These are phyloP conservation scores for Fraxinus sp. DNA, from an alignment of 305 asterid species.

Conservation along the genomic window DNA sequence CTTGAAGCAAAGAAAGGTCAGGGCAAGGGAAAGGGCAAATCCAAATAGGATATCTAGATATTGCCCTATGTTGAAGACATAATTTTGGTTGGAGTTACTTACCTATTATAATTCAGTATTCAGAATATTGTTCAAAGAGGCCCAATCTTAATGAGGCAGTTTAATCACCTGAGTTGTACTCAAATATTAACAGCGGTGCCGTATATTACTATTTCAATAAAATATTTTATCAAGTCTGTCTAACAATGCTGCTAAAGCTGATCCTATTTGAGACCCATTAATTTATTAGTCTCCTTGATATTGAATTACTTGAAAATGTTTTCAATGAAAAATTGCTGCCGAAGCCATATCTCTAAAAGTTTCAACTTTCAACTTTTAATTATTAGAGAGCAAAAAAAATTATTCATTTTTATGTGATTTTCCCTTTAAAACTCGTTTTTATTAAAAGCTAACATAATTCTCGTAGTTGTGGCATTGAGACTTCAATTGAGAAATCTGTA, in stretches of 20 bases:
- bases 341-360: not conserved
- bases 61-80: not conserved
- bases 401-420: not conserved
- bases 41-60: conserved; percentile 36
- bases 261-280: not conserved
- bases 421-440: not conserved
- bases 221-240: not conserved
- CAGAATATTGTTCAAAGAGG: not conserved
- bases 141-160: not conserved
- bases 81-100: not conserved
- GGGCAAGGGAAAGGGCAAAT: conserved; percentile 85
- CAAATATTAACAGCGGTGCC: not conserved
- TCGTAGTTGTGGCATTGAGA: not conserved
- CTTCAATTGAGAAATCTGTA: not conserved
- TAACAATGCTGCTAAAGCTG: not conserved
- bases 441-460: not conserved
- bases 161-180: not conserved
- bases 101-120: not conserved
- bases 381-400: not conserved
- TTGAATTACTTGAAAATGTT: not conserved
- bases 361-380: too few relatives aligned
- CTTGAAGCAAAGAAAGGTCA: conserved; percentile 77
- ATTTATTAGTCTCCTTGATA: too few relatives aligned
- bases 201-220: not conserved
- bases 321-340: not conserved